A percentile compares a stretch with the other conserved stretches of the same genome.
These are phyloP conservation scores for Chaetoscypha palmicola DNA, from an alignment of 2,329 filamentous ascomycete genomes.

Conservation along the genomic window DNA sequence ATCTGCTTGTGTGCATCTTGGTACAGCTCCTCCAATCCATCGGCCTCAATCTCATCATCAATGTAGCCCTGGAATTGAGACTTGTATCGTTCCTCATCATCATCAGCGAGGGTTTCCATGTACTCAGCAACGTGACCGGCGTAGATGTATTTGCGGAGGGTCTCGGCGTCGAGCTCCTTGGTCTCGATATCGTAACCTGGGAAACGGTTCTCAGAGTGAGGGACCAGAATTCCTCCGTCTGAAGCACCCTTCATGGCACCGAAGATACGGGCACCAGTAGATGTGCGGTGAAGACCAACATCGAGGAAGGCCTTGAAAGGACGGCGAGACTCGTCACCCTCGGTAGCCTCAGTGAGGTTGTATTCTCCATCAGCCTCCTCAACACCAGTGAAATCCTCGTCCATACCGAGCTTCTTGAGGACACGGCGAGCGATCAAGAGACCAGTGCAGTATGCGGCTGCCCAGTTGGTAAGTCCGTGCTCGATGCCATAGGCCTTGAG, in stretches of 20 bases:
- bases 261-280: conserved; percentile 97
- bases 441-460: conserved; percentile 92
- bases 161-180: conserved; percentile 97
- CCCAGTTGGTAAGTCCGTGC: conserved; percentile 99
- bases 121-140: conserved; percentile 98
- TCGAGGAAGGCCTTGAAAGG: conserved; percentile 99
- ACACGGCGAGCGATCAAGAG: conserved; percentile 95
- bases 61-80: conserved; percentile 97
- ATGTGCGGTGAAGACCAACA: conserved; percentile 94
- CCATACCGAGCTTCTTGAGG: conserved; percentile 93
- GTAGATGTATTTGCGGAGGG: conserved; percentile 98
- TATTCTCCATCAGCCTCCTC: conserved; percentile 97
- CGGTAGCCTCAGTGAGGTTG: conserved; percentile 87
- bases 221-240: conserved; percentile 92
- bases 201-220: conserved; percentile 99
- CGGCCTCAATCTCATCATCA: conserved; percentile 92
- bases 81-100: conserved; percentile 99
- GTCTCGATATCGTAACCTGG: conserved; percentile 94
- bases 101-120: conserved; percentile 99
- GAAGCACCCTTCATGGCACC: conserved; percentile 99
- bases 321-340: conserved; percentile 81
- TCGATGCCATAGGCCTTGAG: conserved; percentile 94
- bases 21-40: conserved; percentile 96
- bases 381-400: conserved; percentile 88
- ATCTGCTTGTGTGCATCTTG: conserved; percentile 90